A percentile compares a stretch with the other conserved stretches of the same genome.
These are phyloP conservation scores for Kwoniella mangroviensis DNA, from an alignment of 768 basidiomycete genomes.

Conservation along the genomic window DNA sequence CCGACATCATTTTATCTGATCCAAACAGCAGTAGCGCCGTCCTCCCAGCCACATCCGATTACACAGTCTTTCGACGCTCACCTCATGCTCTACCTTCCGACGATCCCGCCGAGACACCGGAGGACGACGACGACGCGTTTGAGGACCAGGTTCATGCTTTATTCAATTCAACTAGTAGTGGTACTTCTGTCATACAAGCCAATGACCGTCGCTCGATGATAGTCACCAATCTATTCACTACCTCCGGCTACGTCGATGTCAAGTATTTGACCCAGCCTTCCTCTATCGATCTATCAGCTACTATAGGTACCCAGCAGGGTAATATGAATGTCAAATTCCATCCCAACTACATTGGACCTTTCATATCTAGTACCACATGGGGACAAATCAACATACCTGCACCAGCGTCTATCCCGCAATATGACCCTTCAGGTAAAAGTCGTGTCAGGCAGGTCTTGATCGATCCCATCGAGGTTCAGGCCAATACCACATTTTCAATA, in stretches of 20 bases:
- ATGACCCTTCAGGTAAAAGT: slow-evolving; percentile 36
- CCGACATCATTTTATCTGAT: slow-evolving; percentile 35
- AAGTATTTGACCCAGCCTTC: slow-evolving; percentile 48
- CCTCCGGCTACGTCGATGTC: slow-evolving; percentile 43
- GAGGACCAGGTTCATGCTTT: slow-evolving; percentile 13
- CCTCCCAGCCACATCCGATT: slow-evolving; percentile 11
- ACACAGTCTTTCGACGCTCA: slow-evolving; percentile 9
- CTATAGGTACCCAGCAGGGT: slow-evolving; percentile 40
- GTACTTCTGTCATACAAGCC: not conserved
- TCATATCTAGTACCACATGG: slow-evolving; percentile 41
- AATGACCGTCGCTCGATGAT: slow-evolving; percentile 29
- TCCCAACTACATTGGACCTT: slow-evolving; percentile 52
- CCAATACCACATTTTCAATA: slow-evolving; percentile 13
- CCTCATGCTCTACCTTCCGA: not conserved
- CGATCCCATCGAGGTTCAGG: slow-evolving; percentile 28
- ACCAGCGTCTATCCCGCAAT: slow-evolving; percentile 11
- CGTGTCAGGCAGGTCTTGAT: slow-evolving; percentile 32
- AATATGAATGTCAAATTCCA: slow-evolving; percentile 42
- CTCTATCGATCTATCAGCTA: slow-evolving; percentile 33
- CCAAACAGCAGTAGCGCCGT: slow-evolving; percentile 14
- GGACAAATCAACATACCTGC: slow-evolving; percentile 38
- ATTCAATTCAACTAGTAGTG: slow-evolving; percentile 7
- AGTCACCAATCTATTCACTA: slow-evolving; percentile 46
- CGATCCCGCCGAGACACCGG: not conserved
- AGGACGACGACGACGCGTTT: slow-evolving; percentile 1